Evolutionary conservation across 805 yeast genomes (phyloP).

Genomic region (Wickerhamomyces ciferrii): DNA sequence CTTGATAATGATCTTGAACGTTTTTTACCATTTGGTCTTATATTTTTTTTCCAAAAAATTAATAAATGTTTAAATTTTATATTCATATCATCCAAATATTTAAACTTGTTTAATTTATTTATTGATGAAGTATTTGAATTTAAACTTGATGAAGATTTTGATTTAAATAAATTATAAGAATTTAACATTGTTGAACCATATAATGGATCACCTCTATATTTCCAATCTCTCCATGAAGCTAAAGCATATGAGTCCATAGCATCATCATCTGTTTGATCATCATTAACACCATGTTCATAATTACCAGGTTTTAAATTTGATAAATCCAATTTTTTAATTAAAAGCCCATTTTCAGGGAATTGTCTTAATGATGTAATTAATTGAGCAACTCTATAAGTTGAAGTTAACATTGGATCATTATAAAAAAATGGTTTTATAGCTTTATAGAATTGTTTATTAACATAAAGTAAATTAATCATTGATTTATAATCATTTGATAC

Average conservation of each 20-base stretch:
- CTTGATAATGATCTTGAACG: not conserved
- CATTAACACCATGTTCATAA: constrained; percentile 15
- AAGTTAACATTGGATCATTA: constrained; percentile 45
- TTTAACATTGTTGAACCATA: constrained; percentile 37
- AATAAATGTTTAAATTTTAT: constrained; percentile 1
- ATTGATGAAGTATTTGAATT: constrained; percentile 10
- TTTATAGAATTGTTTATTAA: constrained; percentile 43
- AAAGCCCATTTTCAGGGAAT: constrained; percentile 47
- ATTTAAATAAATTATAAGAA: constrained; percentile 21
- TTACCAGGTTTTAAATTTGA: constrained; percentile 42
- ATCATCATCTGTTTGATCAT: constrained; percentile 5
- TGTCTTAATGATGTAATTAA: constrained; percentile 63
- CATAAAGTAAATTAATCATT: constrained; percentile 41
- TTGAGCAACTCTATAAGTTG: constrained; percentile 79
- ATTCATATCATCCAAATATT: constrained; percentile 2
- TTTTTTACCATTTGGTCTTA: too few species aligned
- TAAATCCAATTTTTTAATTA: constrained; percentile 54
- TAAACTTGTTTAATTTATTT: not conserved
- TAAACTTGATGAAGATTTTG: constrained; percentile 19
- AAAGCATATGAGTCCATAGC: constrained; percentile 28
- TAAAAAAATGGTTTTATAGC: constrained; percentile 54
- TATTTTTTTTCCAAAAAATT: not conserved
- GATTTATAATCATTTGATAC: constrained; percentile 30
- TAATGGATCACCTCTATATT: constrained; percentile 66
- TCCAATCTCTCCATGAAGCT: constrained; percentile 95